Conservation (phyloP, 2,329 filamentous ascomycete species). For the Chrysoporthe cubensis region DNA sequence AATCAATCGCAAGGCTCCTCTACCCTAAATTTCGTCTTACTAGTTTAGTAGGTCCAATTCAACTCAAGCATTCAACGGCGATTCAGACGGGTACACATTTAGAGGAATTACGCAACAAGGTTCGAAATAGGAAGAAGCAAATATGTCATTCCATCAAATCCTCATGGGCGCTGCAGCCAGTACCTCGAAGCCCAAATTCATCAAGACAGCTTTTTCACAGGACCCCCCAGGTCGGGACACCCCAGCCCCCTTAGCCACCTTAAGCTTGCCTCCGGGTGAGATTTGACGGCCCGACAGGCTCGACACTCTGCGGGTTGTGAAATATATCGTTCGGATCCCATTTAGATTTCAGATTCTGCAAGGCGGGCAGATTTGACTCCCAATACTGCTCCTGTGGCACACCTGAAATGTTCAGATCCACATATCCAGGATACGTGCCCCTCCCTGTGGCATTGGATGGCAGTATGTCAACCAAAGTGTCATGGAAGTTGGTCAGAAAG, state of each 20-base stretch:
- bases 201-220: too few species aligned
- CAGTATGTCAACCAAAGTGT: slow-evolving; percentile 42
- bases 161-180: background rate
- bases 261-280: background rate
- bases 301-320: slow-evolving; percentile 62
- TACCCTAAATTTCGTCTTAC: too few species aligned
- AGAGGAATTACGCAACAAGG: too few species aligned
- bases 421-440: slow-evolving; percentile 66
- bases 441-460: slow-evolving; percentile 40
- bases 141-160: background rate
- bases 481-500: slow-evolving; percentile 58
- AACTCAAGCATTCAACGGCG: too few species aligned
- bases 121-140: too few species aligned
- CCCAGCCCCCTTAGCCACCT: background rate
- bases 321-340: slow-evolving; percentile 61
- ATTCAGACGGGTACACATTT: too few species aligned
- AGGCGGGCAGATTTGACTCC: slow-evolving; percentile 52
- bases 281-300: slow-evolving; percentile 32
- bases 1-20: too few species aligned
- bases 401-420: slow-evolving; percentile 54
- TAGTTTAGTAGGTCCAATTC: too few species aligned
- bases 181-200: background rate
- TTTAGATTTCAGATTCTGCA: slow-evolving; percentile 54
- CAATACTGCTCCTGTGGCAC: slow-evolving; percentile 57
- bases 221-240: background rate